Evolutionary conservation across 371 early-diverging fungal species (phyloP).

Genomic region (Rhizopus microsporus): DNA sequence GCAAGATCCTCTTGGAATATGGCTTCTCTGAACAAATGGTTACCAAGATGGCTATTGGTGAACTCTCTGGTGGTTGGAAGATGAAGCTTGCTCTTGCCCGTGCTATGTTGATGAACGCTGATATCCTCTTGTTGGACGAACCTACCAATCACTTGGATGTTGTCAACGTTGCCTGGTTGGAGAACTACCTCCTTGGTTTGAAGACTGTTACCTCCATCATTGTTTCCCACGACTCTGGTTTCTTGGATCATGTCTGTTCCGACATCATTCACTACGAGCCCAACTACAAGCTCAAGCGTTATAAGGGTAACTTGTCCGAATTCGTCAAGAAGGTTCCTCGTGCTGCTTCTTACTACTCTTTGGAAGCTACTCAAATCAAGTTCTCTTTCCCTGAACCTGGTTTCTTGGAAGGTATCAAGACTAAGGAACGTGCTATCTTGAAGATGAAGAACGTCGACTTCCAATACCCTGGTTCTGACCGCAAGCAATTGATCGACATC

Average conservation of each 20-base stretch:
- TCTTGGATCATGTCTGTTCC: constrained; percentile 83
- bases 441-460: constrained; percentile 65
- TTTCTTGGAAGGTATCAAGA: constrained; percentile 72
- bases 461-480: constrained; percentile 67
- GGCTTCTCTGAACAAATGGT: constrained; percentile 74
- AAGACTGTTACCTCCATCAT: constrained; percentile 77
- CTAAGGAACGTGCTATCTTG: constrained; percentile 70
- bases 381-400: constrained; percentile 75
- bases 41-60: constrained; percentile 60
- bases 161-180: constrained; percentile 79
- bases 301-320: constrained; percentile 81
- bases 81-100: constrained; percentile 86
- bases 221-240: constrained; percentile 88
- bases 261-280: constrained; percentile 80
- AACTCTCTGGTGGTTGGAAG: constrained; percentile 90
- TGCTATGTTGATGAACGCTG: constrained; percentile 82
- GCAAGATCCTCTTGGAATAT: constrained; percentile 59
- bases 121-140: constrained; percentile 87
- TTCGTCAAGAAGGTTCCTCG: constrained; percentile 80
- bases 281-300: constrained; percentile 73
- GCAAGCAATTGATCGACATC: constrained; percentile 55
- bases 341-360: constrained; percentile 74
- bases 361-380: constrained; percentile 55
- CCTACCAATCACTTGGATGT: constrained; percentile 93
- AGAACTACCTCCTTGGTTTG: constrained; percentile 72